Conservation (phyloP, 2,329 filamentous ascomycete species). For the Colletotrichum destructivum region DNA sequence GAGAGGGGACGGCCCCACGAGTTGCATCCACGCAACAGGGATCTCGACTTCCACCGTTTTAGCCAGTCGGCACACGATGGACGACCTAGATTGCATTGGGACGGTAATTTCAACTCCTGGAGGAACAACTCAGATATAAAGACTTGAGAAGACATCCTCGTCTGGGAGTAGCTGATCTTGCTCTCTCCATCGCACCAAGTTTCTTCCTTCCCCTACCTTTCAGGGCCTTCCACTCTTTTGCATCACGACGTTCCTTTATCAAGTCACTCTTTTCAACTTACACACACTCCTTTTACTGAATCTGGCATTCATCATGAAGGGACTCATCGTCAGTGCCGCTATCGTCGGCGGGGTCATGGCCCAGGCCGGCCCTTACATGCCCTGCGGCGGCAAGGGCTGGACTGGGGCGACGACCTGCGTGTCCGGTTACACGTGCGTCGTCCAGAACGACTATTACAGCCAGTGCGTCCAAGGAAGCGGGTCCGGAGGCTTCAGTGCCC, state of each 20-base stretch:
- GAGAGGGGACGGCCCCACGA: slow-evolving; percentile 16
- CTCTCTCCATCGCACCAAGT: neutral
- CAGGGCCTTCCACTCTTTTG: slow-evolving; percentile 22
- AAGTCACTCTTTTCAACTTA: slow-evolving; percentile 26
- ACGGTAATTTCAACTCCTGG: neutral
- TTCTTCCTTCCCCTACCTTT: slow-evolving; percentile 14
- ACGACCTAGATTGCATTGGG: neutral
- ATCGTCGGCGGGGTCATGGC: slow-evolving; percentile 31
- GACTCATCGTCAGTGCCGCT: slow-evolving; percentile 28
- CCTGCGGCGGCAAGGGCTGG: slow-evolving; percentile 60
- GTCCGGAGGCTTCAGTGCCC: slow-evolving; percentile 3
- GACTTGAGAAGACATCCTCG: too few species aligned
- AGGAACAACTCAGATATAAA: slow-evolving; percentile 4
- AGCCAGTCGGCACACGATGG: slow-evolving; percentile 27
- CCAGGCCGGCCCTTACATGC: slow-evolving; percentile 49
- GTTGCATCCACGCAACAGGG: slow-evolving; percentile 19
- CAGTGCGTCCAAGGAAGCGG: slow-evolving; percentile 54
- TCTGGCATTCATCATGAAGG: slow-evolving; percentile 38
- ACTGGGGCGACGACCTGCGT: slow-evolving; percentile 57
- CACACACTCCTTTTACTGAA: slow-evolving; percentile 4
- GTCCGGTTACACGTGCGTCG: slow-evolving; percentile 58
- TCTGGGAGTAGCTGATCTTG: neutral
- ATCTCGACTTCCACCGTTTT: slow-evolving; percentile 23
- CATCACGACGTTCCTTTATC: slow-evolving; percentile 15
- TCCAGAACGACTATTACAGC: slow-evolving; percentile 58